Conservation (phyloP, 2,329 filamentous ascomycete species). For the Arthrobotrys pseudoclavata region DNA sequence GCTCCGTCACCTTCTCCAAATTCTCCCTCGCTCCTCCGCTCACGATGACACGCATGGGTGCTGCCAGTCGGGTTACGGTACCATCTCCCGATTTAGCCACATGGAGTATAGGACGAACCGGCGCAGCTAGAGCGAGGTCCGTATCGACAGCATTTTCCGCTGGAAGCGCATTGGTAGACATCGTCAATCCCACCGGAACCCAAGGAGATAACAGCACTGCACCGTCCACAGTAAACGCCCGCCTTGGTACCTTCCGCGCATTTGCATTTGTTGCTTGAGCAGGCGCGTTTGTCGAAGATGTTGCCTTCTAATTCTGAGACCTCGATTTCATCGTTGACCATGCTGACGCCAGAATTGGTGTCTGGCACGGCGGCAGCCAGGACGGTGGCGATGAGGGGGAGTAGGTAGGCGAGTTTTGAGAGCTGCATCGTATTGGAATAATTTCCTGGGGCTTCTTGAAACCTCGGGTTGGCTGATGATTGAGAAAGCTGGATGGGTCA, state of each 20-base stretch:
- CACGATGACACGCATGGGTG: not conserved
- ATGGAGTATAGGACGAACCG: not conserved
- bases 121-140: not conserved
- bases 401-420: conserved; percentile 9
- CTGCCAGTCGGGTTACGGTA: not conserved
- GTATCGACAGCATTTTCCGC: not conserved
- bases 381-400: conserved; percentile 19
- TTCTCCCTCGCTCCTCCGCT: not conserved
- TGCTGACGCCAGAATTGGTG: not conserved
- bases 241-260: not conserved
- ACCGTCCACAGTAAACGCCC: conserved; percentile 14
- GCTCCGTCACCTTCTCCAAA: no score
- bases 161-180: conserved; percentile 3
- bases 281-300: conserved; percentile 23
- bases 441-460: not conserved
- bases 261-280: not conserved
- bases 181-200: not conserved
- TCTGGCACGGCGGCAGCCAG: conserved; percentile 3
- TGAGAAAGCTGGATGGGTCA: not conserved
- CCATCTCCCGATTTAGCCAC: not conserved
- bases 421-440: not conserved
- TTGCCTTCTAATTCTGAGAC: not conserved
- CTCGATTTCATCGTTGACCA: not conserved
- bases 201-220: not conserved
- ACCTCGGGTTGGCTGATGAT: not conserved